phyloP scores from a whole-genome alignment of 176 grass and related monocot genomes.

The Bolboschoenus planiculmis region DNA sequence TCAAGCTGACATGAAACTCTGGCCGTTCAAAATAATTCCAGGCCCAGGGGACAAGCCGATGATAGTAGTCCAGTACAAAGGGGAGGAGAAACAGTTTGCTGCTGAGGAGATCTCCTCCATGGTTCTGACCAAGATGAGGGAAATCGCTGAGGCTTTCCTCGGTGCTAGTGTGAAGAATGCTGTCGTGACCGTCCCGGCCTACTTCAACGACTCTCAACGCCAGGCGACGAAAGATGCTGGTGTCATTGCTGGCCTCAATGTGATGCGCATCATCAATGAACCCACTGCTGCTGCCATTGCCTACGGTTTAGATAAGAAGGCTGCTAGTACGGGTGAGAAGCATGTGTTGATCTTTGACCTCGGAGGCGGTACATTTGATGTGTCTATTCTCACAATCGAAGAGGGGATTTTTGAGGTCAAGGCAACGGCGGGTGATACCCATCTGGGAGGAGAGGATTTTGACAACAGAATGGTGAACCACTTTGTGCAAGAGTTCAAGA shows the following conservation, averaged over 20 bases:
- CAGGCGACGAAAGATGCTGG: slow-evolving; percentile 92
- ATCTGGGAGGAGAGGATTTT: slow-evolving; percentile 88
- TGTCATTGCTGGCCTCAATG: slow-evolving; percentile 66
- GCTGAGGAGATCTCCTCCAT: slow-evolving; percentile 92
- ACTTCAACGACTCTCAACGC: slow-evolving; percentile 88
- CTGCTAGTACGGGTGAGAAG: slow-evolving; percentile 42
- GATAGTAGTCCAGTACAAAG: slow-evolving; percentile 67
- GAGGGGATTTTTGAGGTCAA: slow-evolving; percentile 89
- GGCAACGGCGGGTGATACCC: slow-evolving; percentile 49
- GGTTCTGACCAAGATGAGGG: slow-evolving; percentile 78
- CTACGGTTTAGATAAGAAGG: slow-evolving; percentile 77
- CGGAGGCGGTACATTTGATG: slow-evolving; percentile 85
- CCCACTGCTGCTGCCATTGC: slow-evolving; percentile 71
- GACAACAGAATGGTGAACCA: slow-evolving; percentile 78
- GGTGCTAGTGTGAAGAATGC: slow-evolving; percentile 53
- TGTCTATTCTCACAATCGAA: slow-evolving; percentile 82
- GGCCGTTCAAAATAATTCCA: slow-evolving; percentile 76
- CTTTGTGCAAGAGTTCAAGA: slow-evolving; percentile 63
- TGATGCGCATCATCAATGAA: slow-evolving; percentile 87
- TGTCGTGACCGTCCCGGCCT: slow-evolving; percentile 71
- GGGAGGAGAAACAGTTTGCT: slow-evolving; percentile 65
- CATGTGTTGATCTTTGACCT: slow-evolving; percentile 93
- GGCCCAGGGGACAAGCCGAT: slow-evolving; percentile 66
- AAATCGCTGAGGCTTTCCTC: slow-evolving; percentile 60
- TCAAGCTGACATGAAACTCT: slow-evolving; percentile 75